Base-by-base conservation (phyloP, 2,329 filamentous ascomycete species). In the Ascochyta fabae region DNA sequence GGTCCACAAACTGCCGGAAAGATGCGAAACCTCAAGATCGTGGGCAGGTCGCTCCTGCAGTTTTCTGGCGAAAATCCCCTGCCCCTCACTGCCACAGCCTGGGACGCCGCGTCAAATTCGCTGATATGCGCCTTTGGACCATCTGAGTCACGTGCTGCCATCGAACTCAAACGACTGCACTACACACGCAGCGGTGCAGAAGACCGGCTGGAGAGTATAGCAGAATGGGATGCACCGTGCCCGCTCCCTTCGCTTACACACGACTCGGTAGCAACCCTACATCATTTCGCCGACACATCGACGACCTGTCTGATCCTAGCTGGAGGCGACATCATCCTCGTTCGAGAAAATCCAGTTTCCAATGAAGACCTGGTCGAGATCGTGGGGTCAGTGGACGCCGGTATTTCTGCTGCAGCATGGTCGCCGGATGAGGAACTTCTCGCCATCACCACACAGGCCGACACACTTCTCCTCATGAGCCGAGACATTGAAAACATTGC, bases 361-460 rank as follows among this genome's bases (percentile, higher is more conserved):
- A 86, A 84, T 56, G 86, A 90, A 73, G 90, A 92, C 34, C 87
- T 90, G 65, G 92, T 99, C 65, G 95, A 98, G 76, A 98, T 99
- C 65, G 87, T 98, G 61, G 95, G 95, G 40, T 96, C 92, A 31
- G 91, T 99, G 34, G 92, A 97, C 77, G 90, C 89, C 55, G 95
- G 94, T 23, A 96, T 99, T 66, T 86, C 88, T 23, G 92, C 92
- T 15, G 94, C 93, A 15, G 85, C 86, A 64, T 99, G 95, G 95
- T 96, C 94, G 35, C 93, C 93, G 2, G 95, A 99, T 70, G 94
- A 97, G 71, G 94, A 98, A 73, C 82, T 98, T 16, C 80, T 99
- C 40, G 87, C 90, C 51, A 86, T 99, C 59, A 86, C 89, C 48
- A 98, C 95, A 16, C 87, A 88, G 68, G 88, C 87, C 36, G 83